A percentile compares a stretch with the other conserved stretches of the same genome.
Conservation (phyloP, 2,329 filamentous ascomycete genomes). For the Pseudofabraea citricarpa region DNA sequence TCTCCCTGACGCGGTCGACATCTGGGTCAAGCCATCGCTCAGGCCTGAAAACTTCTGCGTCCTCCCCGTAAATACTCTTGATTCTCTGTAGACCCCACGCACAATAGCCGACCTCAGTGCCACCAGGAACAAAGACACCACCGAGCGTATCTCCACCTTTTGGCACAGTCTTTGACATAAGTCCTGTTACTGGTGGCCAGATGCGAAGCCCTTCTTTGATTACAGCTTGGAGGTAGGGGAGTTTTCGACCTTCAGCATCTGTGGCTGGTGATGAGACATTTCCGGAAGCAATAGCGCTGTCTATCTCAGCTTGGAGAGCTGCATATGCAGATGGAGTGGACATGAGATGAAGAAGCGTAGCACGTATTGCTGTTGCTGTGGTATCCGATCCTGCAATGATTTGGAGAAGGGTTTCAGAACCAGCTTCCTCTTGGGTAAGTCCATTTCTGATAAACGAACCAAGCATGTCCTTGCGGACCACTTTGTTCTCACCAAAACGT, state of each 20-base stretch:
- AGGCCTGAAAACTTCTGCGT: too few species aligned
- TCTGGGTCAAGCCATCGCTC: slow-evolving; percentile 39
- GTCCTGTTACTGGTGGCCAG: slow-evolving; percentile 36
- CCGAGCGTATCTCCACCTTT: slow-evolving; percentile 10
- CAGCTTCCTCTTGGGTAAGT: slow-evolving; percentile 7
- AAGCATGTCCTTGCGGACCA: slow-evolving; percentile 46
- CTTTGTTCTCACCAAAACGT: slow-evolving; percentile 36
- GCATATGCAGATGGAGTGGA: slow-evolving; percentile 41
- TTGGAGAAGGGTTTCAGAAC: slow-evolving; percentile 5
- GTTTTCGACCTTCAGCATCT: slow-evolving; percentile 31
- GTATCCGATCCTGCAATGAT: slow-evolving; percentile 53
- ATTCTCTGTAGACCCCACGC: slow-evolving; percentile 31
- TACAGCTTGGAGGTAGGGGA: slow-evolving; percentile 45
- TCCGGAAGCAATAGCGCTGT: slow-evolving; percentile 31
- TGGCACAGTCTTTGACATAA: slow-evolving; percentile 12
- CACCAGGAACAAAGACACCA: slow-evolving; percentile 16
- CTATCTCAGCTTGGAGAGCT: slow-evolving; percentile 42
- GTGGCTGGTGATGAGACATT: slow-evolving; percentile 11
- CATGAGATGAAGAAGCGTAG: slow-evolving; percentile 46
- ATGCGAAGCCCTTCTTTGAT: slow-evolving; percentile 45
- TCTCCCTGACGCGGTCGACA: slow-evolving; percentile 25
- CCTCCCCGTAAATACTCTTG: slow-evolving; percentile 29
- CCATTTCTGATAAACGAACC: slow-evolving; percentile 42
- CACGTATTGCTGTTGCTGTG: slow-evolving; percentile 49
- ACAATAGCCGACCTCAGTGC: slow-evolving; percentile 6